Base-by-base conservation (phyloP, 139 green algal species). In the Ettlia oleoabundans region DNA sequence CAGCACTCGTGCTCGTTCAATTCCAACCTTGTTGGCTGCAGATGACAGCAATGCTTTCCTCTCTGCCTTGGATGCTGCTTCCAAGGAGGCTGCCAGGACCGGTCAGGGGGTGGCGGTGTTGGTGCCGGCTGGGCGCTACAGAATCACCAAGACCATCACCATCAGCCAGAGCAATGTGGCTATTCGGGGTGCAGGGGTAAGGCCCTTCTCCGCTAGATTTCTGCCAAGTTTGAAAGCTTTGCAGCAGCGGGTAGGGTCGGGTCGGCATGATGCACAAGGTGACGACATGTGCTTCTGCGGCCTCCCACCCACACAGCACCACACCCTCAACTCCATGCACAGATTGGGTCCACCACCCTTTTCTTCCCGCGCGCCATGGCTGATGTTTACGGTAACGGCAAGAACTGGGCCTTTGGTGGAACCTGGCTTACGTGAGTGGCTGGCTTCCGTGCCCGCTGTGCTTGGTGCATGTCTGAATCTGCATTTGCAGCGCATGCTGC, bases 101-200 rank as follows among this genome's bases (percentile, higher is more conserved):
- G 37, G 73, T 4, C 58, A 80, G 73, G 52, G 73, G 10, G 73
- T 80, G 73, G 38, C 73, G 24, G 52, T 80, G 52, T 26, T 52
- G 32, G 37, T 53, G 22, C 73, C 73, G 2, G 24, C 38, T 19
- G 73, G 73, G 35, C 53, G 38, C 32, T 80, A 80, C 53, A 38
- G 35, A 26, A 68, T 80, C 73, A 80, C 73, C 1, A n/a, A 55
- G 35, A 67, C 42, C 32, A 37, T 80, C 3, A 43, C 40, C 51
- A 80, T 80, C 73, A 35, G 5, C 18, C 35, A 52, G 35, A 80
- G 73, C 73, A 42, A 42, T 24, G 73, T 80, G 53, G 53, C 52
- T 33, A 33, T 80, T 35, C 73, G 73, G 22, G 73, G 73, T 22
- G 73, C 62, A 15, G 73, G 73, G 73, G 73, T 80, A 35, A 80